Conservation (phyloP, 2,329 filamentous ascomycete genomes). For the Fusarium vanettenii region DNA sequence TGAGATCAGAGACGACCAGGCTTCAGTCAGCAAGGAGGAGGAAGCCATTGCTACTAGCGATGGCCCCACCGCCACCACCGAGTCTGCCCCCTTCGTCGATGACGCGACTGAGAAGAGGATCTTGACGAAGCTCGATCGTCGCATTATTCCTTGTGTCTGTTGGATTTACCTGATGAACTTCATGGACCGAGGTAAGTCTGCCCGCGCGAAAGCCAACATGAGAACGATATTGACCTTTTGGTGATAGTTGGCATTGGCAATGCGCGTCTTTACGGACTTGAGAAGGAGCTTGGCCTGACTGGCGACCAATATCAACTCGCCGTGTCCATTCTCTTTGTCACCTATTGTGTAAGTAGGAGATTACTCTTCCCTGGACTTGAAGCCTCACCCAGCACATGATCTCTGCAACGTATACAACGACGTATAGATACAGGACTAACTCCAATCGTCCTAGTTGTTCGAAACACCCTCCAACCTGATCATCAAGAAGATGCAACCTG, state of each 20-base stretch:
- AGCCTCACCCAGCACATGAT: not conserved
- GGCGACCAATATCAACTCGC: conserved; percentile 2
- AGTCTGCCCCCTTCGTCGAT: not conserved
- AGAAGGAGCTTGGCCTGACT: not conserved
- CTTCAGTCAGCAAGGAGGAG: conserved; percentile 4
- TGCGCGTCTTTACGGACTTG: conserved; percentile 6
- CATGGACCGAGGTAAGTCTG: conserved; percentile 4
- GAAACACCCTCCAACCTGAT: conserved; percentile 40
- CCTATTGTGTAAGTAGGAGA: conserved; percentile 3
- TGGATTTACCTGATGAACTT: conserved; percentile 12
- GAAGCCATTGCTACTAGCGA: not conserved
- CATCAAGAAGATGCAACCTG: conserved; percentile 32
- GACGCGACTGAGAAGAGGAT: not conserved
- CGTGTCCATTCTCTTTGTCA: conserved; percentile 7
- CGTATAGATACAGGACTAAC: not conserved
- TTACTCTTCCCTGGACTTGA: not conserved
- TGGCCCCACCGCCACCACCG: not conserved
- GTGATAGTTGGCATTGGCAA: conserved; percentile 9
- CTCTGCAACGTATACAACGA: not conserved
- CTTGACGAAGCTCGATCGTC: conserved; percentile 3
- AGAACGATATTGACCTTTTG: not conserved
- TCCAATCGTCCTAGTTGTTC: conserved; percentile 17
- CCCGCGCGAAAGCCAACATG: not conserved
- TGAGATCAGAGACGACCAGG: not conserved
- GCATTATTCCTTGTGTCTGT: conserved; percentile 11